Evolutionary conservation across 2,329 filamentous ascomycete species (phyloP).

Genomic region (Thermoascus crustaceus): DNA sequence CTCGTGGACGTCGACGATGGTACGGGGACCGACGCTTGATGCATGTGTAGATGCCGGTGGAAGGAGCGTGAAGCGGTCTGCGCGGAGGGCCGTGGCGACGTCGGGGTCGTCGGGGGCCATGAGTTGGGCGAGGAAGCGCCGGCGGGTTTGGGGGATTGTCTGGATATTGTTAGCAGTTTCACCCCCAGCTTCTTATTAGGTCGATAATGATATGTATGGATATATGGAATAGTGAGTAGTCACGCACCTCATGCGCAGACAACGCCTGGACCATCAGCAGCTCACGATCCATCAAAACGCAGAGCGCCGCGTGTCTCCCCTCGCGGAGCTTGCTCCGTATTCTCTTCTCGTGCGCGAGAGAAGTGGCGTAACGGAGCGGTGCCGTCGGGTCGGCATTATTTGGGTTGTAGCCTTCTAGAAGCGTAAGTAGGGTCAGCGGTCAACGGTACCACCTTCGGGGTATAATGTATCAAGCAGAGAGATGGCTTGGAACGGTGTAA

Average conservation of each 20-base stretch:
- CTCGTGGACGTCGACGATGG: constrained; percentile 16
- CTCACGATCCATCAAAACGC: constrained; percentile 32
- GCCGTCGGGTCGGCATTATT: background rate
- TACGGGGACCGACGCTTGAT: constrained; percentile 10
- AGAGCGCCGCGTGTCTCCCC: constrained; percentile 29
- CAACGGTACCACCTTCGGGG: too few species aligned
- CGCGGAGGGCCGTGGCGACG: constrained; percentile 20
- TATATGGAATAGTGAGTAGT: background rate
- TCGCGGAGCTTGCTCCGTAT: constrained; percentile 16
- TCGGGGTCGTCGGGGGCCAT: constrained; percentile 21
- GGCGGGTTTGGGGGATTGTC: constrained; percentile 33
- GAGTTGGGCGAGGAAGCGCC: constrained; percentile 28
- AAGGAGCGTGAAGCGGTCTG: constrained; percentile 19
- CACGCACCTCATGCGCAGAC: constrained; percentile 28
- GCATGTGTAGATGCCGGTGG: constrained; percentile 10
- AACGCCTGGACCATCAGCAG: constrained; percentile 33
- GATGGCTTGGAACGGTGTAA: too few species aligned
- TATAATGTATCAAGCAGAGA: too few species aligned
- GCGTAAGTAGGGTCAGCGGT: too few species aligned
- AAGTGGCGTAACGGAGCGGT: background rate
- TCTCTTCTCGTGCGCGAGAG: background rate
- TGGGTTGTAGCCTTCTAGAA: background rate
- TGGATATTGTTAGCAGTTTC: constrained; percentile 9
- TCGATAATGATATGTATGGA: background rate
- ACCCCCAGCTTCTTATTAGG: background rate